Evolutionary conservation across 1,284 basidiomycete genomes (phyloP).

Genomic region (Rhodotorula sp.): DNA sequence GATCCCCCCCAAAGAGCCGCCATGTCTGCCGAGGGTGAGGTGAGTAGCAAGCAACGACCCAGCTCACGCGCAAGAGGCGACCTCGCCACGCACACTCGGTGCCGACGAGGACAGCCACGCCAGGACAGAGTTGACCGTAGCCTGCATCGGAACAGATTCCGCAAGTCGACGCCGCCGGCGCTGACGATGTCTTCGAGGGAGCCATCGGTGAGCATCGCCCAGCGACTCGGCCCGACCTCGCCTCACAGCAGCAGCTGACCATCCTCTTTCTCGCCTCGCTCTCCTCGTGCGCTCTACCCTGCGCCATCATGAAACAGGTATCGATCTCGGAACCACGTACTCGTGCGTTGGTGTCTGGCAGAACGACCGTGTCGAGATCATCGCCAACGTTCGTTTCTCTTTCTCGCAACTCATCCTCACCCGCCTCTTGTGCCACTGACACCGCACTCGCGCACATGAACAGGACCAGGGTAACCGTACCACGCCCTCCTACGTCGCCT

Average conservation of each 20-base stretch:
- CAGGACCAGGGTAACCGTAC: constrained; percentile 86
- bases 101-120: too few relatives aligned
- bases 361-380: constrained; percentile 97
- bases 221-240: background rate
- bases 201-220: constrained; percentile 36
- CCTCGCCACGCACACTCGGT: background rate
- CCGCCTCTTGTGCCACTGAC: background rate
- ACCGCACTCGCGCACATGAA: background rate
- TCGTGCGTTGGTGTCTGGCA: constrained; percentile 92
- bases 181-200: constrained; percentile 40
- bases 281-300: background rate
- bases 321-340: constrained; percentile 45
- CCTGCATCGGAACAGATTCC: constrained; percentile 22
- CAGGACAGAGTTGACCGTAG: background rate
- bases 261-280: background rate
- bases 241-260: background rate
- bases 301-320: constrained; percentile 18
- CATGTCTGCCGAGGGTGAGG: constrained; percentile 36
- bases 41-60: background rate
- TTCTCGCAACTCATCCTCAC: background rate
- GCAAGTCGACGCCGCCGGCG: constrained; percentile 39
- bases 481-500: constrained; percentile 98
- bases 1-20: constrained; percentile 9
- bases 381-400: constrained; percentile 52
- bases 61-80: background rate